Percentiles rank a stretch among this genome's conserved stretches.
phyloP scores from a whole-genome alignment of 768 basidiomycete genomes.

The Tulasnella sp. region DNA sequence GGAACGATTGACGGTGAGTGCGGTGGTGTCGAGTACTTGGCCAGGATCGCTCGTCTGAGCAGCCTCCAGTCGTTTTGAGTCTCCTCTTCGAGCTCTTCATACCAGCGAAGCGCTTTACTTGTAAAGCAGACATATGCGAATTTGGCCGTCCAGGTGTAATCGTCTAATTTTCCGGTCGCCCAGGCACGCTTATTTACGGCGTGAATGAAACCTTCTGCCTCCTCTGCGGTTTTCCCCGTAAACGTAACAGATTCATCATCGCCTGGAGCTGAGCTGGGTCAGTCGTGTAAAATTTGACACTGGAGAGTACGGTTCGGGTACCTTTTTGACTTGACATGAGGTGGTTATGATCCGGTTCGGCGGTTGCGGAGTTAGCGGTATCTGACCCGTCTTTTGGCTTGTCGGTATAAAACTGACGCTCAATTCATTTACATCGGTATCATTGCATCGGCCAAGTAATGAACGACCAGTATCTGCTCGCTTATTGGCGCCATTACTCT shows the following conservation, averaged over 20 bases:
- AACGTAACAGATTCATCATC: neutral
- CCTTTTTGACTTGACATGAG: neutral
- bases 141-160: neutral
- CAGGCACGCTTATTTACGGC: neutral
- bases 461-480: too few relatives aligned
- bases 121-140: slow-evolving; percentile 12
- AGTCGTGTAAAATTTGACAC: neutral
- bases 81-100: neutral
- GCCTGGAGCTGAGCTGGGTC: neutral
- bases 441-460: too few relatives aligned
- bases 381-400: too few relatives aligned
- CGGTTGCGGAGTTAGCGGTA: too few relatives aligned
- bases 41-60: neutral
- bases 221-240: neutral
- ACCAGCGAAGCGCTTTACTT: neutral
- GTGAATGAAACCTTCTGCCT: neutral
- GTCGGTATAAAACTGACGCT: too few relatives aligned
- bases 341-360: too few relatives aligned
- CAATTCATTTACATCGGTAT: too few relatives aligned
- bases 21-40: neutral
- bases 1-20: neutral
- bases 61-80: neutral
- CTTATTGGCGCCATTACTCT: too few relatives aligned
- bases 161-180: neutral
- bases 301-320: neutral